Conservation (phyloP, 1,139 yeast genomes). For the Zygoascus sp. region DNA sequence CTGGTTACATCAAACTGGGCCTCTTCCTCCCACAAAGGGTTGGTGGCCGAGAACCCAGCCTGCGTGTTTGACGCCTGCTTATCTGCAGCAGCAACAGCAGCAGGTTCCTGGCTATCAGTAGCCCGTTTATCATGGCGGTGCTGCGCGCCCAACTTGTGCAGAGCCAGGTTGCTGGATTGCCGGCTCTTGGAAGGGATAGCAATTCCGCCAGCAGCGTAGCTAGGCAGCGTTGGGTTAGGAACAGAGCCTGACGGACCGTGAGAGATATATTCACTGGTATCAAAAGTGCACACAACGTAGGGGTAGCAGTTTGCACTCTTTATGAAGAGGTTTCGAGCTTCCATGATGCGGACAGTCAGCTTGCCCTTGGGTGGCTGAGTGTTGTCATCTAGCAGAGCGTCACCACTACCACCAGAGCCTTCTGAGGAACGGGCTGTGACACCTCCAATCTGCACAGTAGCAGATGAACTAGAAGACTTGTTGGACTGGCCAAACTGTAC, state of each 20-base stretch:
- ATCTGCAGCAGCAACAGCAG: background rate
- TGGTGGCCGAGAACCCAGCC: slow-evolving; percentile 42
- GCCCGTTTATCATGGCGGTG: slow-evolving; percentile 1
- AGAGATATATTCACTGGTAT: slow-evolving; percentile 84
- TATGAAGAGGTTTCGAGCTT: slow-evolving; percentile 65
- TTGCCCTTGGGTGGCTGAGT: slow-evolving; percentile 47
- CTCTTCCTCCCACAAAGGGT: slow-evolving; percentile 86
- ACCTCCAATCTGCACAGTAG: slow-evolving; percentile 10
- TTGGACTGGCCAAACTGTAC: slow-evolving; percentile 1
- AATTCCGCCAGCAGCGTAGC: slow-evolving; percentile 30
- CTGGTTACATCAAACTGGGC: slow-evolving; percentile 82
- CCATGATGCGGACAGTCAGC: slow-evolving; percentile 71
- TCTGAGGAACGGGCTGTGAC: slow-evolving; percentile 6
- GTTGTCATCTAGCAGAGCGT: slow-evolving; percentile 5
- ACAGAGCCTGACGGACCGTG: slow-evolving; percentile 44
- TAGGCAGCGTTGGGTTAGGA: slow-evolving; percentile 1
- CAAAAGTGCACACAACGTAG: slow-evolving; percentile 90
- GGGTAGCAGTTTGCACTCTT: slow-evolving; percentile 59
- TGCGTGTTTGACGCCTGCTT: slow-evolving; percentile 11
- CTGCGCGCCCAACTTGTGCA: slow-evolving; percentile 38
- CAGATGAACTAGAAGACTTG: background rate
- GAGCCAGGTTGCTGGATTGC: slow-evolving; percentile 62
- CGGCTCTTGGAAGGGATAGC: slow-evolving; percentile 41
- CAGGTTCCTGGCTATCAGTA: background rate
- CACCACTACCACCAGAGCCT: slow-evolving; percentile 7